These are phyloP conservation scores for Neonectria magnoliae DNA, from an alignment of 2,329 filamentous ascomycete genomes.

Conservation along the genomic window DNA sequence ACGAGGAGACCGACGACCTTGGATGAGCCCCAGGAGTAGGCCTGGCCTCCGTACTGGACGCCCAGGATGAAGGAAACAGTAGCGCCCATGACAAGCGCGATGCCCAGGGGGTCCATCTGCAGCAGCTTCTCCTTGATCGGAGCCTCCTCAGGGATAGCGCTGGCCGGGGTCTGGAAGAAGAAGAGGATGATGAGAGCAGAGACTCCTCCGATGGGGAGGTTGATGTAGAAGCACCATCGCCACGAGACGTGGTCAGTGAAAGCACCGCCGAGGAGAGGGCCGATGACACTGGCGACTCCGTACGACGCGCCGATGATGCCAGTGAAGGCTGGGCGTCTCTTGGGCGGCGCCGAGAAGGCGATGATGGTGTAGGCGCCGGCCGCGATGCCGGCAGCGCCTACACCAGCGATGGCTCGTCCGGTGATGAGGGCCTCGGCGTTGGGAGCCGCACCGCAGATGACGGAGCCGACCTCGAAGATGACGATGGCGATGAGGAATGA, in stretches of 20 bases:
- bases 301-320: constrained; percentile 51
- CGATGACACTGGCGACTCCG: constrained; percentile 50
- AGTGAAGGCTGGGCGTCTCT: constrained; percentile 50
- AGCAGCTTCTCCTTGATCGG: constrained; percentile 55
- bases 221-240: constrained; percentile 55
- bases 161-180: constrained; percentile 55
- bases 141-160: constrained; percentile 50
- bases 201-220: constrained; percentile 50
- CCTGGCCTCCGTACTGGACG: constrained; percentile 59
- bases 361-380: constrained; percentile 62
- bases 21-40: constrained; percentile 54
- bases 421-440: constrained; percentile 60
- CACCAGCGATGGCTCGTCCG: constrained; percentile 60
- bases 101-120: constrained; percentile 60
- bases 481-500: constrained; percentile 59
- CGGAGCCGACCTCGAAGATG: constrained; percentile 64
- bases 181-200: constrained; percentile 49
- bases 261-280: constrained; percentile 50
- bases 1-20: constrained; percentile 56
- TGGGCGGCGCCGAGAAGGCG: constrained; percentile 52
- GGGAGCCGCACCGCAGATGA: constrained; percentile 60
- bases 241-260: constrained; percentile 51
- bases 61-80: constrained; percentile 57
- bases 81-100: constrained; percentile 56
- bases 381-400: constrained; percentile 60